phyloP scores from a whole-genome alignment of 179 eudicot species.

The Patellifolia procumbens region DNA sequence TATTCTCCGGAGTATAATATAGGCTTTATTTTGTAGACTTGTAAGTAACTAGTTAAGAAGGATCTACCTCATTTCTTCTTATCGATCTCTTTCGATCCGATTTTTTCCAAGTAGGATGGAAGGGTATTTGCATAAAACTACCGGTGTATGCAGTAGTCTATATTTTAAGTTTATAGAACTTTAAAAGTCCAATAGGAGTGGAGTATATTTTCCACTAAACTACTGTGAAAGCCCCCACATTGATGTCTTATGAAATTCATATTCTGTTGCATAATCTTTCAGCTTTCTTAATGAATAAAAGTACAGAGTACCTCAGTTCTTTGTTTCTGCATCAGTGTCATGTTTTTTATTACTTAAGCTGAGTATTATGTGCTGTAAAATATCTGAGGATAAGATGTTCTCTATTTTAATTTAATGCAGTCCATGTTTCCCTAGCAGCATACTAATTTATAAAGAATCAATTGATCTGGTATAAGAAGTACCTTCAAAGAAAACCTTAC shows the following conservation, averaged over 20 bases:
- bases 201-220: conserved; percentile 1
- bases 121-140: conserved; percentile 16
- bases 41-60: conserved; percentile 4
- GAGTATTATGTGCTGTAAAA: no score
- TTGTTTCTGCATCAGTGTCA: no score
- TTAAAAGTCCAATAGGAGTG: conserved; percentile 9
- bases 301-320: background rate
- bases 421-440: background rate
- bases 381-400: no score
- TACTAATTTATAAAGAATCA: background rate
- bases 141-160: background rate
- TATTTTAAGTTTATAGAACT: background rate
- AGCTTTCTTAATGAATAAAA: background rate
- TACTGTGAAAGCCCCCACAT: background rate
- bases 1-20: background rate
- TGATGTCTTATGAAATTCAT: background rate
- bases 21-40: background rate
- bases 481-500: background rate
- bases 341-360: no score
- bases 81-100: background rate
- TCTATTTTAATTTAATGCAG: background rate
- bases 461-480: background rate
- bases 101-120: background rate
- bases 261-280: background rate
- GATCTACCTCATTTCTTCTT: background rate